These are phyloP conservation scores for Clathrospora elynae DNA, from an alignment of 2,329 filamentous ascomycete genomes.

Conservation along the genomic window DNA sequence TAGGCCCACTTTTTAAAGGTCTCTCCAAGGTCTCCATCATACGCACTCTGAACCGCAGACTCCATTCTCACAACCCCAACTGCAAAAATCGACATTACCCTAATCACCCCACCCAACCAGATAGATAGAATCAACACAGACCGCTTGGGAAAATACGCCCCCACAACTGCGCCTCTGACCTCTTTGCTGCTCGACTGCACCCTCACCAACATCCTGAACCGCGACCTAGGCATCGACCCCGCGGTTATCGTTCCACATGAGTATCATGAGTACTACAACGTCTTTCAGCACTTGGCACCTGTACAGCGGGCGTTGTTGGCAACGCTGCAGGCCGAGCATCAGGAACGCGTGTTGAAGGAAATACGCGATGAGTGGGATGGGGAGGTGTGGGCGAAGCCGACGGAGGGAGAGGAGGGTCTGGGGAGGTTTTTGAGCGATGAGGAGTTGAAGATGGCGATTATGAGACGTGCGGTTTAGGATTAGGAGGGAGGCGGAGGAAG, in stretches of 20 bases:
- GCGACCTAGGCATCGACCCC: slow-evolving; percentile 1
- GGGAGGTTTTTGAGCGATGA: too few species aligned
- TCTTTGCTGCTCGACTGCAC: background rate
- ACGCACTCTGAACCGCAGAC: too few species aligned
- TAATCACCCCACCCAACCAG: background rate
- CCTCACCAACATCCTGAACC: background rate
- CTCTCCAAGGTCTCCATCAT: too few species aligned
- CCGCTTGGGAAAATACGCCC: background rate
- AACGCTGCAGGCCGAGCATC: background rate
- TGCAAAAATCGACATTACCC: background rate
- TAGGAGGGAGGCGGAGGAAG: too few species aligned
- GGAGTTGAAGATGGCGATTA: too few species aligned
- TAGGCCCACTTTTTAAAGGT: slow-evolving; percentile 19
- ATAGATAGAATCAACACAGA: background rate
- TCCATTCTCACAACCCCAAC: background rate
- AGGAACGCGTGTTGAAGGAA: too few species aligned
- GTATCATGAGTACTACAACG: background rate
- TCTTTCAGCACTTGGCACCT: background rate
- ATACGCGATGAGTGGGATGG: background rate
- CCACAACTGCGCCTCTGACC: background rate
- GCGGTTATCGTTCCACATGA: background rate
- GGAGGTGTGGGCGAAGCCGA: too few species aligned
- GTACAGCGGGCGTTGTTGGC: background rate
- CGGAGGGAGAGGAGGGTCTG: too few species aligned
- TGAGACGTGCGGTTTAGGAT: too few species aligned